Evolutionary conservation across 1,284 basidiomycete genomes (phyloP), one percentile per base, ranked within the genome.

Genomic region (Rhodotorula sp.): DNA sequence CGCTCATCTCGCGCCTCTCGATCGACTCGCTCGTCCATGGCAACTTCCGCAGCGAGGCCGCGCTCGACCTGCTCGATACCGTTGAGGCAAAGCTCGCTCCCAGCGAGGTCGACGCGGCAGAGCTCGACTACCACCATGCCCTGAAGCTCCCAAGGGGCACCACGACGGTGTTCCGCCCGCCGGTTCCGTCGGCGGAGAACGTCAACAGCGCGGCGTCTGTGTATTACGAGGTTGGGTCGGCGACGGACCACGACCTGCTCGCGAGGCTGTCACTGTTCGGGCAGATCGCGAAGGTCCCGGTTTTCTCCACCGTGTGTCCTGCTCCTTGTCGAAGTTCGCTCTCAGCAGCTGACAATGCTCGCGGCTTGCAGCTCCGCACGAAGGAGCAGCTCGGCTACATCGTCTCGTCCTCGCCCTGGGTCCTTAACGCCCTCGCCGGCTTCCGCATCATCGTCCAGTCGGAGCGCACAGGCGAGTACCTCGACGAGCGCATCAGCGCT

Each of bases 371-470:
- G 60, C 87, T 99, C 39, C 90, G 97, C 32, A 99, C 97, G 8
- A 90, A 95, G 81, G 94, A 99, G 81, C 97, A 99, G 81, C 86
- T 99, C 0, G 97, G 97, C n/a, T 99, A 99, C 81, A 86, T 96
- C 62, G 92, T 94, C 54, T 88, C 87, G 67, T 84, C 86, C 0
- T 82, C 60, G 3, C 21, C 58, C 15, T 74, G 70, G 71, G 41
- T 25, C 4, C 34, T 54, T 34, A 68, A 70, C 64, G 65, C 62
- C 51, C 85, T 88, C 62, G 86, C 87, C 75, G 94, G 94, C 19
- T 83, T 96, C 77, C 87, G 91, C n/a, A 86, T 99, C 61, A 84
- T 95, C 15, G 87, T 99, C 37, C 97, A 99, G 83, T 92, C 90
- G 77, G 95, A 97, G 83, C 89, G 90, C 64, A 84, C 85, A 36